Base-by-base conservation (phyloP, 2,329 filamentous ascomycete genomes). In the Venturia aucupariae region DNA sequence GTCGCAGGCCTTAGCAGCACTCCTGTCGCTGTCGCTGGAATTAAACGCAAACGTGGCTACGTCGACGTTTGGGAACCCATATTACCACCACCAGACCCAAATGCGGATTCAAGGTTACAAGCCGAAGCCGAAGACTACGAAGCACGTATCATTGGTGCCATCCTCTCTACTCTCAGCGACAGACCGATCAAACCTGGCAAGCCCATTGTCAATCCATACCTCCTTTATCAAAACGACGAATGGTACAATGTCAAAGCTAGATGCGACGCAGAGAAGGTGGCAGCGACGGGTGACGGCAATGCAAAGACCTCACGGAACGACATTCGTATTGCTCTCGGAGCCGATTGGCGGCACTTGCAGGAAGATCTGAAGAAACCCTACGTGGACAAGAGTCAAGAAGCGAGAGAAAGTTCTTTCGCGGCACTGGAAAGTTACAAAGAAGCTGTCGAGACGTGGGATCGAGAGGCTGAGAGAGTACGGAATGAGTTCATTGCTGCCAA, bases 261-360 rank as follows among this genome's bases (percentile, higher is more conserved):
- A 70, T 89, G 88, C 70, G 85, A 89, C 67, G 84, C 87, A 62
- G 84, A 83, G n/a, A 84, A 87, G 35, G 82, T 83, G 64, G 79
- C 83, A 3, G 82, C 84, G 39, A 87, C 86, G 62, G 84, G 84
- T 13, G 87, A 88, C 68, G 79, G 86, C 0, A 81, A 84, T 54
- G 86, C 88, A 7, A 95, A 91, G 69, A 83, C 82, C 2, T 78
- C 81, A 2, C 81, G 84, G 51, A 82, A 86, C 70, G 90, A 96
- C 71, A 89, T 97, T 64, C 89, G 94, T 41, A 84, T 87, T 61
- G 90, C 92, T 73, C 85, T 94, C 11, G 92, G 92, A 35, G 88
- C 89, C 72, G 92, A 94, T 87, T 99, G 94, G 94, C 90, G 89
- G 69, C 88, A 90, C 61, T 86, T 90, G 0, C 76, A 81, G 1